Evolutionary conservation across 768 basidiomycete species (phyloP), one percentile per base, ranked within the genome.

Genomic region (Suillus paluster): DNA sequence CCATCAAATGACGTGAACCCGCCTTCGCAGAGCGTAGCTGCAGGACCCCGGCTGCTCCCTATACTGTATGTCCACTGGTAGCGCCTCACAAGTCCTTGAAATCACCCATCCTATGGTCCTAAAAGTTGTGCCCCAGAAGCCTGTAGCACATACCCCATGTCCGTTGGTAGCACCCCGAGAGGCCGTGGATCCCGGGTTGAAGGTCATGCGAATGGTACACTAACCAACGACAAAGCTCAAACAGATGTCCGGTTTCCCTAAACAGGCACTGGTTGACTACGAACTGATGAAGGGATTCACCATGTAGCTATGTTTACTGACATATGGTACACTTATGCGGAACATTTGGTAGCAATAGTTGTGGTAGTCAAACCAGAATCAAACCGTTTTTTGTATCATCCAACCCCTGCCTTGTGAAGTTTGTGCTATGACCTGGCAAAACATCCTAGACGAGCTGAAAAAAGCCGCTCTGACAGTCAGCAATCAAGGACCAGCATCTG

Each of bases 1-100:
- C 68, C 70, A 15, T 65, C 64, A 10, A 86, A 61, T 27, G 69
- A 58, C 2, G 60, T 61, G 10, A 59, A 64, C 12, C 66, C 65
- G 56, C 60, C 66, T 36, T 57, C 41, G 49, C 63, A 36, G 45
- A 71, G 49, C 36, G 66, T 64, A 23, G 66, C n/a, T n/a, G n/a
- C n/a, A n/a, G n/a, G n/a, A n/a, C n/a, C n/a, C n/a, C n/a, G n/a
- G n/a, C n/a, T n/a, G n/a, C n/a, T n/a, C n/a, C n/a, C n/a, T n/a
- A n/a, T n/a, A n/a, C n/a, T n/a, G n/a, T n/a, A n/a, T n/a, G n/a
- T n/a, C n/a, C 39, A 39, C 39, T 6, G 15, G 39, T 39, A 39
- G 39, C 15, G 15, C 39, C 39, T 39, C 39, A 15, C 15, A 39
- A 2, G 39, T 39, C 44, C 44, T 45, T 12, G 10, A 21, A 44